Conservation (phyloP, 441 rosid species). For the Erodium trifolium region DNA sequence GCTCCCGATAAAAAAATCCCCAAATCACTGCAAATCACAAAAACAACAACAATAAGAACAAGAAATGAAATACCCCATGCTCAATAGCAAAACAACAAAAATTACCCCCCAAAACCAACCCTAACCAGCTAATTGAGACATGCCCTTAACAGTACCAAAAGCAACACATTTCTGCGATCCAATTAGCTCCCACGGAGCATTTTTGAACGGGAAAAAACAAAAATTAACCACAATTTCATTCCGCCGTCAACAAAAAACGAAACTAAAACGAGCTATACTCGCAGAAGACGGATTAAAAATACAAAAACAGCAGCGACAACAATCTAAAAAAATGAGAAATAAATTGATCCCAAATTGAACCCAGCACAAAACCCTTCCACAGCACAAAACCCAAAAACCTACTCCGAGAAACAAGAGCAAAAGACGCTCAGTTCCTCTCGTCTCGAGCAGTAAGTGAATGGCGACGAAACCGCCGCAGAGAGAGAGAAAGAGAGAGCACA, state of each 20-base stretch:
- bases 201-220: not conserved
- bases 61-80: not conserved
- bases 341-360: not conserved
- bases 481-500: too few relatives aligned
- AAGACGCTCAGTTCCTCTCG: not conserved
- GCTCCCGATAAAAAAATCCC: not conserved
- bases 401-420: not conserved
- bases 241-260: not conserved
- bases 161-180: not conserved
- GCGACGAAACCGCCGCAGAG: too few relatives aligned
- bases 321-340: not conserved
- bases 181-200: not conserved
- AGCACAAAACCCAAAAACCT: not conserved
- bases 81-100: not conserved
- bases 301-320: not conserved
- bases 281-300: not conserved
- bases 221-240: not conserved
- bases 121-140: not conserved
- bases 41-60: not conserved
- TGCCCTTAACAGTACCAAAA: not conserved
- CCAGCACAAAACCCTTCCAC: not conserved
- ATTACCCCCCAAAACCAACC: not conserved
- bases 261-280: not conserved
- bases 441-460: too few relatives aligned
- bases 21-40: slow-evolving; percentile 6